A percentile compares a stretch with the other conserved stretches of the same genome.
phyloP scores from a whole-genome alignment of 2,329 filamentous ascomycete species.

The Thermothelomyces thermophilus region DNA sequence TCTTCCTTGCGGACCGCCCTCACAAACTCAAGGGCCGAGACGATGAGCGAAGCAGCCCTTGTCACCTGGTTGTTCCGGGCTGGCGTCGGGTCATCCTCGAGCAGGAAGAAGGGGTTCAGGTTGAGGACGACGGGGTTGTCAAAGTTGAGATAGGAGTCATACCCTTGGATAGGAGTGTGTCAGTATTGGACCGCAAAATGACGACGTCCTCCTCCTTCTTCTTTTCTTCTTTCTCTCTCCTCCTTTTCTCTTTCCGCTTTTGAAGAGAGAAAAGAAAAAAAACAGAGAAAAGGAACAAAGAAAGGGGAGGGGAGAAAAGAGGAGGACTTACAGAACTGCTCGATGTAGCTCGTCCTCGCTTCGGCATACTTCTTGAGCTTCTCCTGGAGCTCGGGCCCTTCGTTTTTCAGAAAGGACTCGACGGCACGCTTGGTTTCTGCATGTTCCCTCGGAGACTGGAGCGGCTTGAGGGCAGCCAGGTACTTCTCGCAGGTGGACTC shows the following conservation, averaged over 20 bases:
- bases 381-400: conserved; percentile 80
- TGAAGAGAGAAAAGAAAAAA: not conserved
- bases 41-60: conserved; percentile 81
- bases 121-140: conserved; percentile 97
- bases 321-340: conserved; percentile 81
- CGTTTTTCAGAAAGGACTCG: conserved; percentile 70
- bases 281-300: no score
- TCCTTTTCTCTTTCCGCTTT: no score
- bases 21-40: conserved; percentile 87
- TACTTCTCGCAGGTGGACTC: conserved; percentile 74
- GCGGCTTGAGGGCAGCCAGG: conserved; percentile 67
- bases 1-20: conserved; percentile 90
- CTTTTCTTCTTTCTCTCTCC: no score
- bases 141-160: conserved; percentile 96
- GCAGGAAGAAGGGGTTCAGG: conserved; percentile 92
- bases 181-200: conserved; percentile 2
- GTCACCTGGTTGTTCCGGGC: conserved; percentile 96
- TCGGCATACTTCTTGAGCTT: conserved; percentile 85
- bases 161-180: conserved; percentile 56
- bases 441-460: conserved; percentile 77
- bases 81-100: conserved; percentile 95
- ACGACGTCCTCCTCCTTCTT: no score
- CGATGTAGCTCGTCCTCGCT: conserved; percentile 91
- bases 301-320: no score
- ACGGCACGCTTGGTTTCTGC: conserved; percentile 74